Conservation (phyloP, 2,329 filamentous ascomycete genomes). For the Trichophyton schoenleinii region DNA sequence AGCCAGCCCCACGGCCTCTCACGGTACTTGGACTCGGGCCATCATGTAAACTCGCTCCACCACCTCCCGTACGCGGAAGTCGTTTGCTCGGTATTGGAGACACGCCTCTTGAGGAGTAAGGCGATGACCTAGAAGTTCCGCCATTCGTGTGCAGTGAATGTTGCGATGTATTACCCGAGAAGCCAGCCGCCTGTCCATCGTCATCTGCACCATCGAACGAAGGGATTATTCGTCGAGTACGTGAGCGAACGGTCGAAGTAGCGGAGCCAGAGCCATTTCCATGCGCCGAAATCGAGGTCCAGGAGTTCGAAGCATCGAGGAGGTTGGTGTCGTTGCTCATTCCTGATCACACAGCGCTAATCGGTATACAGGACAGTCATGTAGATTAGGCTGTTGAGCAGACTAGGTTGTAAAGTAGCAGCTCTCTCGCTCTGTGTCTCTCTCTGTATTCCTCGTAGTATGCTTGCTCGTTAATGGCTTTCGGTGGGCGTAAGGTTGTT, state of each 20-base stretch:
- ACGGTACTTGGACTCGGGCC: not conserved
- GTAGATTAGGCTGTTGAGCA: not conserved
- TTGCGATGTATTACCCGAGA: not conserved
- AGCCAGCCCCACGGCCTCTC: not conserved
- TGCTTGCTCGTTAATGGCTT: not conserved
- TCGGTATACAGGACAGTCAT: not conserved
- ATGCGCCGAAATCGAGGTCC: slow-evolving; percentile 18
- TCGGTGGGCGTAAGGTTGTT: not conserved
- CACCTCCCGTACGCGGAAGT: slow-evolving; percentile 4
- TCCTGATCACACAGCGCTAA: slow-evolving; percentile 17
- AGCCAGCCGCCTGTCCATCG: slow-evolving; percentile 1
- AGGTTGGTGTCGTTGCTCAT: slow-evolving; percentile 32
- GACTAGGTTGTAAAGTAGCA: too few relatives aligned
- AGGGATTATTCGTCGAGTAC: slow-evolving; percentile 30
- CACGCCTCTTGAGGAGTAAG: slow-evolving; percentile 22
- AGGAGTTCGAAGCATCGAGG: slow-evolving; percentile 26
- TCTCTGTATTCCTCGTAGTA: not conserved
- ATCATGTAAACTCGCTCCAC: not conserved
- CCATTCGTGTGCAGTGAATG: slow-evolving; percentile 7
- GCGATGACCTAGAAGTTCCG: slow-evolving; percentile 10
- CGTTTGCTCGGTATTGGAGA: slow-evolving; percentile 5
- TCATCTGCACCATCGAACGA: slow-evolving; percentile 26
- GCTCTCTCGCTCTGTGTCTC: not conserved
- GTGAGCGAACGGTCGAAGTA: slow-evolving; percentile 31
- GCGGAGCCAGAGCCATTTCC: slow-evolving; percentile 22